Evolutionary conservation across 768 basidiomycete genomes (phyloP).

Genomic region (Mycena capillaripes): DNA sequence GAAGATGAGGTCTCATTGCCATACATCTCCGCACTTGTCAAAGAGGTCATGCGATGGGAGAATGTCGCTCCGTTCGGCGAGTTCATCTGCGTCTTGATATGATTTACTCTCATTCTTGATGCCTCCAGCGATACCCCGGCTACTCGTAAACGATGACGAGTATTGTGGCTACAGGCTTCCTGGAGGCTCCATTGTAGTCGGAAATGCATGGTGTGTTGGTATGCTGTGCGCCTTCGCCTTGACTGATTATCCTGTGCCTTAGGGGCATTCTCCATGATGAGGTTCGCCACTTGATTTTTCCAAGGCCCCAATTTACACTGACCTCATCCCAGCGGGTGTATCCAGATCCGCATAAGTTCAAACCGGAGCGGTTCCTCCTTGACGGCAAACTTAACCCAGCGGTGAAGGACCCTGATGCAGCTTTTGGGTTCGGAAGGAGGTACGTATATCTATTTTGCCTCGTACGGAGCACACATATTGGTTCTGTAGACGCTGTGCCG

Average conservation of each 20-base stretch:
- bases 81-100: neutral
- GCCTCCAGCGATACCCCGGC: neutral
- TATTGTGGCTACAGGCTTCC: constrained; percentile 46
- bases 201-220: constrained; percentile 48
- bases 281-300: neutral
- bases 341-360: neutral
- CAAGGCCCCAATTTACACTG: neutral
- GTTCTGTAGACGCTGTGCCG: neutral
- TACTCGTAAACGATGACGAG: constrained; percentile 51
- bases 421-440: neutral
- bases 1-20: constrained; percentile 39
- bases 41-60: neutral
- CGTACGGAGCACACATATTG: neutral
- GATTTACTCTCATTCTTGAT: neutral
- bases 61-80: neutral
- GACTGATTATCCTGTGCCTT: neutral
- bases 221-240: neutral
- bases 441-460: neutral
- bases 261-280: neutral
- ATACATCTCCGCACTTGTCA: neutral
- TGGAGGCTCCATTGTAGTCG: constrained; percentile 39
- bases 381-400: neutral
- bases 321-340: neutral
- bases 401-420: neutral
- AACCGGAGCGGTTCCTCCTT: neutral